phyloP scores from a whole-genome alignment of 2,329 filamentous ascomycete genomes.

The Apiospora aurea region DNA sequence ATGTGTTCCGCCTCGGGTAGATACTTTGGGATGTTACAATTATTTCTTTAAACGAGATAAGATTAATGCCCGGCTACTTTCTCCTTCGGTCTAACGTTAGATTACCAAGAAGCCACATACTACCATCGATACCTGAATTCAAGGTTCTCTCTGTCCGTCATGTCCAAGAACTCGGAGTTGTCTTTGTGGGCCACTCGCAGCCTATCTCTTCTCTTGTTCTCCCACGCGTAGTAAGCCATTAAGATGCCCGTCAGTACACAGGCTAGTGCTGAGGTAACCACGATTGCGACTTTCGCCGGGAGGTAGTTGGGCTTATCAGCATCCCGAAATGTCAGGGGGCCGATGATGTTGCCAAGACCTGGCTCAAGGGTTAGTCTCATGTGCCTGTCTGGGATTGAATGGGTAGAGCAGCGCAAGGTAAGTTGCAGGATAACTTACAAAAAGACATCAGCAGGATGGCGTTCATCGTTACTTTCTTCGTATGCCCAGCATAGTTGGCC shows the following conservation, averaged over 20 bases:
- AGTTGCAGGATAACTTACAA: no score
- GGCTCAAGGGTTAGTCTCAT: not conserved
- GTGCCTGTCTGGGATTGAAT: no score
- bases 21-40: no score
- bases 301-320: slow-evolving; percentile 46
- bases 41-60: no score
- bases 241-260: slow-evolving; percentile 51
- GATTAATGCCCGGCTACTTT: no score
- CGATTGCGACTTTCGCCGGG: slow-evolving; percentile 51
- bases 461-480: slow-evolving; percentile 60
- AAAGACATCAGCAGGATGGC: slow-evolving; percentile 52
- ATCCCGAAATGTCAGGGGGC: slow-evolving; percentile 47
- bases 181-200: slow-evolving; percentile 33
- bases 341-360: slow-evolving; percentile 50
- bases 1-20: no score
- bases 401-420: no score
- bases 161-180: slow-evolving; percentile 41
- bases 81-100: no score
- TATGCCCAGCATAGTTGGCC: slow-evolving; percentile 55
- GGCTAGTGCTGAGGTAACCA: slow-evolving; percentile 50
- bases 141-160: slow-evolving; percentile 42
- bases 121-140: slow-evolving; percentile 34
- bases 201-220: slow-evolving; percentile 48
- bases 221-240: slow-evolving; percentile 58
- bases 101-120: not conserved